These are phyloP conservation scores for Pythium folliculosum DNA, from an alignment of 352 stramenopile species.

Conservation along the genomic window DNA sequence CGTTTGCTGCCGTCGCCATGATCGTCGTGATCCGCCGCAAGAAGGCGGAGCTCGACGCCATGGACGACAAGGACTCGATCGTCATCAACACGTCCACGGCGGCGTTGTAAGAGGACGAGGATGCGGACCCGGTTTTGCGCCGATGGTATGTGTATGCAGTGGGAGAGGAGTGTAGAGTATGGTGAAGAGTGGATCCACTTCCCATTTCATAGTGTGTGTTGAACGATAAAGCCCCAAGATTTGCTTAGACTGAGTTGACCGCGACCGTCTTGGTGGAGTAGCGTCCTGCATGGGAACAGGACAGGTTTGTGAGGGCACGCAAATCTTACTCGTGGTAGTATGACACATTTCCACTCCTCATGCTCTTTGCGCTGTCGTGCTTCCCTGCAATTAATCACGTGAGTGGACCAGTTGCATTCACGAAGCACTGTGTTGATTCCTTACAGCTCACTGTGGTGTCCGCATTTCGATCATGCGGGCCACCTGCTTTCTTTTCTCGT, in stretches of 20 bases:
- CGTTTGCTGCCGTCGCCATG: slow-evolving; percentile 25
- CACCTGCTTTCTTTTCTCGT: neutral
- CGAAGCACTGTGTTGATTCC: neutral
- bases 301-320: too few relatives aligned
- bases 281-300: slow-evolving; percentile 8
- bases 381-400: too few relatives aligned
- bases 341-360: too few relatives aligned
- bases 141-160: neutral
- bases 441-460: neutral
- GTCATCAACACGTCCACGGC: slow-evolving; percentile 20
- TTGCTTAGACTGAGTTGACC: neutral
- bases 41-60: slow-evolving; percentile 35
- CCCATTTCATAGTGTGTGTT: slow-evolving; percentile 1
- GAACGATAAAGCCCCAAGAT: slow-evolving; percentile 4
- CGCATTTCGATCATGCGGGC: slow-evolving; percentile 3
- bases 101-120: slow-evolving; percentile 19
- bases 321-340: too few relatives aligned
- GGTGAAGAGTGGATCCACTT: neutral
- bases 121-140: neutral
- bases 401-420: too few relatives aligned
- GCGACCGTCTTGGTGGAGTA: neutral
- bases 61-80: slow-evolving; percentile 35
- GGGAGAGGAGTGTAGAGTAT: slow-evolving; percentile 5
- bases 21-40: slow-evolving; percentile 37
- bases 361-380: too few relatives aligned